Conservation (phyloP, 441 rosid species). For the Syzygium syzygioides region DNA sequence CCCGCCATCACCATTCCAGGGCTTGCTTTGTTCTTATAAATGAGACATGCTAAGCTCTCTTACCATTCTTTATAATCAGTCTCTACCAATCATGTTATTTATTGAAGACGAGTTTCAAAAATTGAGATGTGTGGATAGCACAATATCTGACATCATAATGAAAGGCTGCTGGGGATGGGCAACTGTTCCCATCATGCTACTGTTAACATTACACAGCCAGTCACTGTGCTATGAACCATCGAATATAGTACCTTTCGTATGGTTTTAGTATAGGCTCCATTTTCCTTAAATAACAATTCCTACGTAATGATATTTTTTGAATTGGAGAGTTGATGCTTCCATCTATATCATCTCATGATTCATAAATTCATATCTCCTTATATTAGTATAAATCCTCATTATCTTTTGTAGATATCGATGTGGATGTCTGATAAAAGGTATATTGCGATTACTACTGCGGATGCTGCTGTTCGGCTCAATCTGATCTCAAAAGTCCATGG, state of each 20-base stretch:
- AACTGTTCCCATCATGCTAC: not conserved
- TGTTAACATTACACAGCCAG: not conserved
- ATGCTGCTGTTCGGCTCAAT: conserved; percentile 30
- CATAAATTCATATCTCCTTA: not conserved
- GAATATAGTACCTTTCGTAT: not conserved
- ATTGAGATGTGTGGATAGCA: not conserved
- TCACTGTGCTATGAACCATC: not conserved
- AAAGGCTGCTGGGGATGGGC: not conserved
- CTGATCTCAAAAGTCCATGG: conserved; percentile 43
- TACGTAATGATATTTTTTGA: not conserved
- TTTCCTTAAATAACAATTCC: not conserved
- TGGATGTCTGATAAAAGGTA: not conserved
- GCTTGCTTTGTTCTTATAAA: not conserved
- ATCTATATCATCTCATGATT: not conserved
- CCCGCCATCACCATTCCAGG: not conserved
- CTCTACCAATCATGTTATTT: not conserved
- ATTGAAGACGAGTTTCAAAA: not conserved
- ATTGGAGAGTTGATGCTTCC: not conserved
- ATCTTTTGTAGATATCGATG: not conserved
- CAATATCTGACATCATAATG: not conserved
- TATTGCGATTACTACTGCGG: not conserved
- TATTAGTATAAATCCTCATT: not conserved
- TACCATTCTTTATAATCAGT: not conserved
- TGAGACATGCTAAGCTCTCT: not conserved
- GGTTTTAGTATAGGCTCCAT: not conserved